phyloP scores from a whole-genome alignment of 768 basidiomycete species.

The Russula olivacea region DNA sequence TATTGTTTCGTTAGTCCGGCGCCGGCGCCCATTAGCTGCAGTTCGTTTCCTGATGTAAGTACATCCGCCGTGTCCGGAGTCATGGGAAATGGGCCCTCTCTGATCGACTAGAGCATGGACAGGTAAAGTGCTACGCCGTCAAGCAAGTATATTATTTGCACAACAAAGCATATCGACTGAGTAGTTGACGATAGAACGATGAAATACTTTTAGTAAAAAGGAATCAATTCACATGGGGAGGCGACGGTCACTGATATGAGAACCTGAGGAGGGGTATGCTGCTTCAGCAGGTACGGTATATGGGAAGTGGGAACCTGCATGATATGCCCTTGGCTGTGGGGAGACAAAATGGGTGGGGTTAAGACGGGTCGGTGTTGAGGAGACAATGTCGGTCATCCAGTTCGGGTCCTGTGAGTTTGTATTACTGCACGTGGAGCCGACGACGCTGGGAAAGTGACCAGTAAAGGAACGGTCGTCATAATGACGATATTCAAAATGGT shows the following conservation, averaged over 20 bases:
- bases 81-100: not conserved
- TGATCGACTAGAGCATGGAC: not conserved
- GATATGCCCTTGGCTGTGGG: not conserved
- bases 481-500: not conserved
- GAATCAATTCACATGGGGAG: not conserved
- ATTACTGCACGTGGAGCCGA: not conserved
- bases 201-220: not conserved
- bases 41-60: no score
- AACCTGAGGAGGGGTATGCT: no score
- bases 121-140: not conserved
- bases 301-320: not conserved
- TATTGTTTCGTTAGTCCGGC: no score
- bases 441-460: not conserved
- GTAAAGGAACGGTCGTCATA: not conserved
- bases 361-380: not conserved
- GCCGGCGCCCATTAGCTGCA: no score
- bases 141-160: not conserved
- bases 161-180: not conserved
- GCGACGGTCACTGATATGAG: not conserved
- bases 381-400: not conserved
- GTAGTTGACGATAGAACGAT: not conserved
- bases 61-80: no score
- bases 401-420: not conserved
- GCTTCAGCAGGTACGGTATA: not conserved
- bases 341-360: not conserved